Evolutionary conservation across 2,329 filamentous ascomycete genomes (phyloP), one percentile per base, ranked within the genome.

Genomic region (Aspergillus sp.): DNA sequence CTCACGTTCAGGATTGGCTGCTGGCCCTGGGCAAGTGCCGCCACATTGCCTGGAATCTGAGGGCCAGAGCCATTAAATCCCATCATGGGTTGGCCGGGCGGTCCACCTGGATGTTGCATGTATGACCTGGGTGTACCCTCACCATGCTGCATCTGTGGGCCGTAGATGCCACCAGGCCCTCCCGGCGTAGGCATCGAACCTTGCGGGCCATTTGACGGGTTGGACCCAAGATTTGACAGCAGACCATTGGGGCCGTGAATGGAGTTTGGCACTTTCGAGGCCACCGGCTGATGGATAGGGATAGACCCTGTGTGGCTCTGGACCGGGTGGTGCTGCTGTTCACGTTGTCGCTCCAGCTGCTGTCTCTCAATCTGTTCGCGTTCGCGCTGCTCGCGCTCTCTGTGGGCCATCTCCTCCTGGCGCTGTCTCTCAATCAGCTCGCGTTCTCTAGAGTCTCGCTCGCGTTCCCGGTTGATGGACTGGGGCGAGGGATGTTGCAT

Each of bases 241-340:
- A 98, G 84, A 8, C 94, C 94, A 67, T 95, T 94, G 1, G 94
- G 94, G 49, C 92, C 96, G 74, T 97, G 94, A 59, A 97, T 96
- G 55, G 91, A 90, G 65, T 88, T 90, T 59, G 89, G 80, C 64
- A 92, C 82, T 77, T 93, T 83, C 72, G 92, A 87, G 63, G 94
- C 94, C 61, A 97, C 92, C 5, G 94, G 94, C 76, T 98, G 94
- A 77, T 98, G 94, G 69, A 98, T 89, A 57, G 93, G 92, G 57
- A 97, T 91, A 2, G 93, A 92, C 59, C 90, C 91, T 41, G 91
- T 89, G 72, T 91, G 93, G 78, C 90, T 95, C 76, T 97, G 93
- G 72, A 95, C 92, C 25, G 89, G 87, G 62, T 90, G 85, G 54
- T 86, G 84, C 70, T 87, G 88, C 55, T 87, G 85, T 48, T 81